Conservation (phyloP, 345 rosid species). For the Heritiera fomes region DNA sequence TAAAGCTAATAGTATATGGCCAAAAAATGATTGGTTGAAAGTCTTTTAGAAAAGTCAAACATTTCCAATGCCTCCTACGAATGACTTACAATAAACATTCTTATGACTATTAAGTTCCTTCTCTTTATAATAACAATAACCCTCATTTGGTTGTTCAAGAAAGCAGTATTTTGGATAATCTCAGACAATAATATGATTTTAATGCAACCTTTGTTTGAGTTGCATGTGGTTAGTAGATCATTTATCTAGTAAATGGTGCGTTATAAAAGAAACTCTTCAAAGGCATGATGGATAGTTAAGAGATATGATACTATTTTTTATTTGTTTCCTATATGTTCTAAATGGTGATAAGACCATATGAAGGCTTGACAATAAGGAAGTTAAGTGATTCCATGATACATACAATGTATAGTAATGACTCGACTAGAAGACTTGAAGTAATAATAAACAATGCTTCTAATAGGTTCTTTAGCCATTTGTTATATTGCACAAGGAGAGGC, state of each 20-base stretch:
- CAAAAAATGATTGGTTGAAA: not conserved
- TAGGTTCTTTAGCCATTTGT: not conserved
- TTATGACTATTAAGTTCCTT: no score
- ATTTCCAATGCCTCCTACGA: not conserved
- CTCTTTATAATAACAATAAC: no score
- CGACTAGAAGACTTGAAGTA: not conserved
- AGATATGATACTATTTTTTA: not conserved
- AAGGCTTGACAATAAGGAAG: slow-evolving; percentile 1
- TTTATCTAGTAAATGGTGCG: not conserved
- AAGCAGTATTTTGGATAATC: not conserved
- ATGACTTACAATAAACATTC: no score
- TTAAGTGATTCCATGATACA: slow-evolving; percentile 2
- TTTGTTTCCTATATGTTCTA: not conserved
- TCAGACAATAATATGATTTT: not conserved
- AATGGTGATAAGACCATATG: not conserved
- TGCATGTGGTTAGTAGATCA: not conserved
- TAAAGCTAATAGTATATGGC: not conserved
- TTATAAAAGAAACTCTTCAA: not conserved
- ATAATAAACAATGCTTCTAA: not conserved
- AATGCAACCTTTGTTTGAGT: not conserved
- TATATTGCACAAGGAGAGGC: not conserved
- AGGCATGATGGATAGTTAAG: not conserved
- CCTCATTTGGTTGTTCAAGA: not conserved
- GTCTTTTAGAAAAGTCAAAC: not conserved
- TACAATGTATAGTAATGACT: not conserved